Evolutionary conservation across 306 rosid genomes (phyloP).

Genomic region (Acacia confusa): DNA sequence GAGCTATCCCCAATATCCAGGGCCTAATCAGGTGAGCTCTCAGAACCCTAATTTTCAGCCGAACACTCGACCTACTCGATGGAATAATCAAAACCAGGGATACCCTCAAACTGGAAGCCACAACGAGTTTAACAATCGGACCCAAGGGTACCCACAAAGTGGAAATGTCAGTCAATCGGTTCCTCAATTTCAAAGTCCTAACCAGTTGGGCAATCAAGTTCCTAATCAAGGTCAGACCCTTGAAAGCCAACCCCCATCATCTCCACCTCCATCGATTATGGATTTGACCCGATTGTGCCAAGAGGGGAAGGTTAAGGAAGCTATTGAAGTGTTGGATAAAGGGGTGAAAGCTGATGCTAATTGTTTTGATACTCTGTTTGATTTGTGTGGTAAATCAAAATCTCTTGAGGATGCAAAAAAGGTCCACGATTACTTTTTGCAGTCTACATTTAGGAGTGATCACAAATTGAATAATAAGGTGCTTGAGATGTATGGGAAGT

Average conservation of each 20-base stretch:
- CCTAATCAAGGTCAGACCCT: slow-evolving; percentile 25
- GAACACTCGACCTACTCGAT: slow-evolving; percentile 39
- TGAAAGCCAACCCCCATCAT: slow-evolving; percentile 30
- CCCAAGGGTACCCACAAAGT: slow-evolving; percentile 30
- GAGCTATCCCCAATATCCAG: slow-evolving; percentile 11
- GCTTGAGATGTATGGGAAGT: slow-evolving; percentile 74
- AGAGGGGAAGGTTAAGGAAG: slow-evolving; percentile 71
- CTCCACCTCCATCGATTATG: slow-evolving; percentile 37
- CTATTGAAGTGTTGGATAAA: slow-evolving; percentile 31
- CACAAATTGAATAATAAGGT: slow-evolving; percentile 58
- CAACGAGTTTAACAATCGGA: slow-evolving; percentile 37
- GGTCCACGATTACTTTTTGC: slow-evolving; percentile 78
- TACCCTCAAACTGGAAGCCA: slow-evolving; percentile 31
- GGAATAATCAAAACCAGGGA: slow-evolving; percentile 39
- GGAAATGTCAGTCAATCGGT: slow-evolving; percentile 30
- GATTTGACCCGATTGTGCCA: slow-evolving; percentile 60
- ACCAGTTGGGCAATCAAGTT: slow-evolving; percentile 43
- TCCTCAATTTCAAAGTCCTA: slow-evolving; percentile 32
- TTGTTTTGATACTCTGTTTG: slow-evolving; percentile 43
- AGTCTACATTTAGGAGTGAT: slow-evolving; percentile 70
- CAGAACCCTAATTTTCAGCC: slow-evolving; percentile 29
- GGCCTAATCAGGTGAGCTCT: slow-evolving; percentile 26
- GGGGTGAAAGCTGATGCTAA: background rate
- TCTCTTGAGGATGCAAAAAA: slow-evolving; percentile 72
- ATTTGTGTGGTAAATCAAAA: slow-evolving; percentile 53